A percentile compares a stretch with the other conserved stretches of the same genome.
These are phyloP conservation scores for Saccharomyces hybrid DNA, from an alignment of 1,139 yeast species.

Conservation along the genomic window DNA sequence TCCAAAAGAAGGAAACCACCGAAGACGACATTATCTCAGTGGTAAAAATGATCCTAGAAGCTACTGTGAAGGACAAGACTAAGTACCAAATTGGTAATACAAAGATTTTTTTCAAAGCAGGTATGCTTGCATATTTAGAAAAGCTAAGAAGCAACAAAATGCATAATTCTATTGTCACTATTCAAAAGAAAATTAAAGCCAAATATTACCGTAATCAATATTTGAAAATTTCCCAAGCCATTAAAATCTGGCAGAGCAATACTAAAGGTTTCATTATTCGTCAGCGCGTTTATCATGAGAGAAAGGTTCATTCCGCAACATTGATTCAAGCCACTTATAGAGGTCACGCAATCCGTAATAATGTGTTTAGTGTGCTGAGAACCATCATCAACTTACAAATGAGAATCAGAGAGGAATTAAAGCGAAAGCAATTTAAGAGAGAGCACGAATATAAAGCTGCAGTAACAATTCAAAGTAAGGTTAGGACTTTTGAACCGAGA, in stretches of 20 bases:
- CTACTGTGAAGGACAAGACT: slow-evolving; percentile 53
- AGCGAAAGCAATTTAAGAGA: slow-evolving; percentile 44
- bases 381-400: slow-evolving; percentile 62
- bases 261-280: slow-evolving; percentile 41
- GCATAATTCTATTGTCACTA: slow-evolving; percentile 69
- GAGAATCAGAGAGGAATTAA: slow-evolving; percentile 59
- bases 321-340: slow-evolving; percentile 68
- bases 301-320: slow-evolving; percentile 59
- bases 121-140: slow-evolving; percentile 90
- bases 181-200: slow-evolving; percentile 80
- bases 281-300: slow-evolving; percentile 46
- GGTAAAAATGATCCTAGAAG: slow-evolving; percentile 50
- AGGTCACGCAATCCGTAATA: slow-evolving; percentile 51
- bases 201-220: slow-evolving; percentile 58
- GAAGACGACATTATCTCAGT: slow-evolving; percentile 62
- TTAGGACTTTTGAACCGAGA: slow-evolving; percentile 31
- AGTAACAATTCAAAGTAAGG: slow-evolving; percentile 49
- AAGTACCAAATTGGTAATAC: slow-evolving; percentile 86
- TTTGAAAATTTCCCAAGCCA: slow-evolving; percentile 47
- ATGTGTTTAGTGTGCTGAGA: slow-evolving; percentile 39
- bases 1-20: slow-evolving; percentile 45
- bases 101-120: slow-evolving; percentile 93
- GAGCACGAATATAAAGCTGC: slow-evolving; percentile 59
- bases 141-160: slow-evolving; percentile 78
- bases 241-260: slow-evolving; percentile 27